Conservation (phyloP, 129 eudicot genomes). For the Artemisia argyi region DNA sequence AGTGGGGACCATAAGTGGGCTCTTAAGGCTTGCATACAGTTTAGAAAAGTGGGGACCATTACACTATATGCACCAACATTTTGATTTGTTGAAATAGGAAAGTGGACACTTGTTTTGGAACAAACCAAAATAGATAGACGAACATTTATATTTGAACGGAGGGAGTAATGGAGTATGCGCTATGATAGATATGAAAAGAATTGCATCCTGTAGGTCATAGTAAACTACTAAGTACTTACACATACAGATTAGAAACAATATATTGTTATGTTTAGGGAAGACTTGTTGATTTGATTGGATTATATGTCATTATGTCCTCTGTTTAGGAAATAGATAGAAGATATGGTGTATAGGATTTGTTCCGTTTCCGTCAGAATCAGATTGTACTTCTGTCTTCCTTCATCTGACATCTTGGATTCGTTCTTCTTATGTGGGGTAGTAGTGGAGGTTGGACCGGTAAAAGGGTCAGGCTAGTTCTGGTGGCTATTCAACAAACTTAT, state of each 20-base stretch:
- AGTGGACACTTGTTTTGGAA: no score
- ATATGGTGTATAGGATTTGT: not conserved
- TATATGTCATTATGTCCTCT: not conserved
- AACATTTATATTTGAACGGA: no score
- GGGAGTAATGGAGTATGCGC: no score
- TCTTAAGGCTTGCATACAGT: no score
- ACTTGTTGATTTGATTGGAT: constrained; percentile 4
- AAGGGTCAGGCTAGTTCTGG: not conserved
- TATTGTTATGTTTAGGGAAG: not conserved
- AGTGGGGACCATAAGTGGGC: no score
- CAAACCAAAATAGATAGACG: no score
- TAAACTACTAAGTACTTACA: not conserved
- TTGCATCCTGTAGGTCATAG: no score
- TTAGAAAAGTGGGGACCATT: no score
- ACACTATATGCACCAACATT: no score
- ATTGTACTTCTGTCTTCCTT: constrained; percentile 15
- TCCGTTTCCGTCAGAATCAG: constrained; percentile 5
- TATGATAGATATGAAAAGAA: no score
- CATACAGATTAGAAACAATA: not conserved
- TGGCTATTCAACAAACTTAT: not conserved
- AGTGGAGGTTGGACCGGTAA: not conserved
- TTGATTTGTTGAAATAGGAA: no score
- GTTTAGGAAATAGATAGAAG: constrained; percentile 5
- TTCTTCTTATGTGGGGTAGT: constrained; percentile 17
- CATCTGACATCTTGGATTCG: not conserved